These are phyloP conservation scores for Neckera pumila DNA, from an alignment of 225 moss, liverwort and hornwort species.

Conservation along the genomic window DNA sequence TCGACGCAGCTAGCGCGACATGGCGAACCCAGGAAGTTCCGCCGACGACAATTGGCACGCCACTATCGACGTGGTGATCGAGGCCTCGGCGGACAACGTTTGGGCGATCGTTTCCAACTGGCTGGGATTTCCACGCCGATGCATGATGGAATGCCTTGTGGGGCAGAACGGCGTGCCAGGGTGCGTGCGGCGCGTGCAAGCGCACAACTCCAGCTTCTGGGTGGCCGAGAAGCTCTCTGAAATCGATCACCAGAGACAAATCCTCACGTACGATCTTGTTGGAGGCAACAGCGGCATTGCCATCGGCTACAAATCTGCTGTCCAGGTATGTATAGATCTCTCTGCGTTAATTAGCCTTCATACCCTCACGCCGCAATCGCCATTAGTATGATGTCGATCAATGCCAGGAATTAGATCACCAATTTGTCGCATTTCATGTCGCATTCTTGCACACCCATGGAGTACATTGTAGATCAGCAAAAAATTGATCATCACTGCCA, in stretches of 20 bases:
- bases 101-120: constrained; percentile 30
- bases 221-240: constrained; percentile 14
- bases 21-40: background rate
- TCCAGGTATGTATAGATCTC: background rate
- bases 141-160: background rate
- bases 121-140: constrained; percentile 12
- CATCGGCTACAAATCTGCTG: constrained; percentile 16
- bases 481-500: background rate
- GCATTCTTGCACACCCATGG: background rate
- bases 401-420: background rate
- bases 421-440: background rate
- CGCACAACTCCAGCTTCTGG: constrained; percentile 2
- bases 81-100: constrained; percentile 3
- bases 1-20: background rate
- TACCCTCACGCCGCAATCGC: background rate
- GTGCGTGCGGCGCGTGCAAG: constrained; percentile 14
- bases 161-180: constrained; percentile 11
- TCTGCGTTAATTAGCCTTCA: background rate
- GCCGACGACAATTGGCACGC: background rate
- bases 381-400: background rate
- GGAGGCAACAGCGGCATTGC: constrained; percentile 27
- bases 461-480: background rate
- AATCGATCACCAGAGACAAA: background rate
- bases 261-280: constrained; percentile 11
- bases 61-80: constrained; percentile 2